Conservation (phyloP, 768 basidiomycete genomes). For the Boletellus sp. region DNA sequence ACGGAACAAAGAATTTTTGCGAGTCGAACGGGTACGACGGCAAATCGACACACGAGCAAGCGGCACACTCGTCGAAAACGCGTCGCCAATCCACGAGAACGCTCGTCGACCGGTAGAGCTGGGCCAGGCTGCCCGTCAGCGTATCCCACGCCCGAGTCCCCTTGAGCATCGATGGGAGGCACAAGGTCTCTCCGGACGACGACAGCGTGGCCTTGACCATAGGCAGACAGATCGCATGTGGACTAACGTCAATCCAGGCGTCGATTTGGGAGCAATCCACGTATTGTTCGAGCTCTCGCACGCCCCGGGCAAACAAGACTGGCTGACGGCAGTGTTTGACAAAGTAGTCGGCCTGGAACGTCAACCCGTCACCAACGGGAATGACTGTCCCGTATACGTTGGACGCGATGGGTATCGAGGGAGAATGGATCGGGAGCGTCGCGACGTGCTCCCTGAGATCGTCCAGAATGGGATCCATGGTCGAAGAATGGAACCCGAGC, state of each 20-base stretch:
- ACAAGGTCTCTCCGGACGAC: conserved; percentile 31
- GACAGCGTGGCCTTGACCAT: conserved; percentile 43
- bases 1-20: conserved; percentile 56
- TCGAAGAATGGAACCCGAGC: conserved; percentile 64
- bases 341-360: conserved; percentile 53
- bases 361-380: conserved; percentile 44
- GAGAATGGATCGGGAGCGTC: conserved; percentile 39
- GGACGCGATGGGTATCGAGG: conserved; percentile 59
- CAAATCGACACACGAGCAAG: conserved; percentile 44
- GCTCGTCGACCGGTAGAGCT: conserved; percentile 41
- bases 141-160: conserved; percentile 42
- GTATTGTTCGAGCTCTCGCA: conserved; percentile 38
- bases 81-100: conserved; percentile 50
- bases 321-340: conserved; percentile 55
- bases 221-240: conserved; percentile 54
- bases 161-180: conserved; percentile 51
- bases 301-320: conserved; percentile 49
- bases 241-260: conserved; percentile 66
- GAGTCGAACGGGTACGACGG: conserved; percentile 63
- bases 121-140: conserved; percentile 43
- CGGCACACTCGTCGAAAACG: conserved; percentile 45
- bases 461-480: conserved; percentile 56
- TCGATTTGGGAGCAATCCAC: conserved; percentile 30
- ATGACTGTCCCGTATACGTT: conserved; percentile 55
- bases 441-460: conserved; percentile 42